phyloP scores from a whole-genome alignment of 306 rosid species.

The Medicago truncatula region DNA sequence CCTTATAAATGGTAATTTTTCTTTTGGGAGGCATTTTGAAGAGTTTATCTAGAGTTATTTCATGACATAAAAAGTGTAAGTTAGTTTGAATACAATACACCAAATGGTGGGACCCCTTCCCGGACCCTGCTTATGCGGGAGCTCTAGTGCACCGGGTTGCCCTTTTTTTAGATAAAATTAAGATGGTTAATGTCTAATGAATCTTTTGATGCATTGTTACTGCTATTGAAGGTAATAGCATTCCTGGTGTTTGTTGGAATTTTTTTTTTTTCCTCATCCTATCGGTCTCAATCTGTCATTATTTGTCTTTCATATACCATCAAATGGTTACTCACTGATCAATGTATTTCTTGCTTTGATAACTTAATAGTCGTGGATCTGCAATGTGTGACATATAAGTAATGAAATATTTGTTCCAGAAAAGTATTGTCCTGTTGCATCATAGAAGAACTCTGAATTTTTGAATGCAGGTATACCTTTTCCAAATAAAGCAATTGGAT shows the following conservation, averaged over 20 bases:
- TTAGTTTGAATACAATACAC: no score
- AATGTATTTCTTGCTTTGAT: not conserved
- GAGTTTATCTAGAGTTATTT: no score
- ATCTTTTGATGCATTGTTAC: not conserved
- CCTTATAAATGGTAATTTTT: slow-evolving; percentile 62
- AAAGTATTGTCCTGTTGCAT: slow-evolving; percentile 2
- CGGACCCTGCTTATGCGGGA: no score
- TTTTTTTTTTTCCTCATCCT: not conserved
- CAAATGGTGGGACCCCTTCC: no score
- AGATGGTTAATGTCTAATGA: not conserved
- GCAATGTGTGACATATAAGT: not conserved
- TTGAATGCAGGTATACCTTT: slow-evolving; percentile 64
- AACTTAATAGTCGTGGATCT: not conserved
- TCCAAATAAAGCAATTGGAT: slow-evolving; percentile 58
- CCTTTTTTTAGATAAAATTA: not conserved
- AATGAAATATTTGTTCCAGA: slow-evolving; percentile 10
- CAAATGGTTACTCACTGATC: not conserved
- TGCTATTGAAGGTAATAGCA: not conserved
- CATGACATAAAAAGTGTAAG: no score
- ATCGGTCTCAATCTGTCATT: not conserved
- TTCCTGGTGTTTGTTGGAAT: no score
- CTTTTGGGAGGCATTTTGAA: no score
- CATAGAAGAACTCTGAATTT: slow-evolving; percentile 10
- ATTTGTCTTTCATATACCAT: not conserved
- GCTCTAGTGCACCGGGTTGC: no score